phyloP scores from a whole-genome alignment of 805 yeast genomes.

The Kodamaea hsintzibuensis region DNA sequence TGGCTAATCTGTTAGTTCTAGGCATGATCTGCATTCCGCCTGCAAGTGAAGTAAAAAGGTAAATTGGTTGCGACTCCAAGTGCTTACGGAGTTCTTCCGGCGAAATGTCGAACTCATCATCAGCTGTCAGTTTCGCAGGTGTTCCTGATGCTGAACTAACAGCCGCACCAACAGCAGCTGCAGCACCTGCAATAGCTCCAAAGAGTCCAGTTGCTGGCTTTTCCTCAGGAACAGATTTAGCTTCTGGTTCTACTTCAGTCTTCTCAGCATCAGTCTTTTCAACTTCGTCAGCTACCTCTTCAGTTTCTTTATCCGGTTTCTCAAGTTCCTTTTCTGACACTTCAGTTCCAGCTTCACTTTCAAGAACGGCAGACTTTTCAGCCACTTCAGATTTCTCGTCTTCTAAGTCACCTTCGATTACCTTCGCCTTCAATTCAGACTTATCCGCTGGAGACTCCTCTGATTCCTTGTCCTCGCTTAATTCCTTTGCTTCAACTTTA shows the following conservation, averaged over 20 bases:
- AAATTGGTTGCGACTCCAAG: constrained; percentile 59
- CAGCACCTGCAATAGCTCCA: constrained; percentile 5
- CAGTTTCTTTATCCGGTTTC: constrained; percentile 6
- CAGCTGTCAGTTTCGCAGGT: constrained; percentile 12
- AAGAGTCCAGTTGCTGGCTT: constrained; percentile 10
- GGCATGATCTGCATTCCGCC: constrained; percentile 81
- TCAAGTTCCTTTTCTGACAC: neutral
- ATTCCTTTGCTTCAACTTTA: neutral
- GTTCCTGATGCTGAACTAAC: constrained; percentile 5
- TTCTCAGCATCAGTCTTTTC: constrained; percentile 3
- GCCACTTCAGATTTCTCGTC: neutral
- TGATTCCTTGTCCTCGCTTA: neutral
- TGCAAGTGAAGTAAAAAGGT: constrained; percentile 80
- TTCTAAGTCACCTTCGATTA: neutral
- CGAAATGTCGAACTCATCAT: constrained; percentile 34
- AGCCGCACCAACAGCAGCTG: constrained; percentile 5
- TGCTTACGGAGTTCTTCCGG: constrained; percentile 46
- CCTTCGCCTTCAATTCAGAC: neutral
- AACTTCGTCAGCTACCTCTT: constrained; percentile 6
- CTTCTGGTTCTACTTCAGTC: constrained; percentile 13
- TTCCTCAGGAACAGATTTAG: constrained; percentile 13
- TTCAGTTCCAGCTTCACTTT: constrained; percentile 4
- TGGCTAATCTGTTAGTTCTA: constrained; percentile 72
- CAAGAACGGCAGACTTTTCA: neutral
- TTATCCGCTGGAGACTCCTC: neutral